A percentile compares a stretch with the other conserved stretches of the same genome.
Evolutionary conservation across 2,329 filamentous ascomycete genomes (phyloP).

Genomic region (Ophiostoma montium): DNA sequence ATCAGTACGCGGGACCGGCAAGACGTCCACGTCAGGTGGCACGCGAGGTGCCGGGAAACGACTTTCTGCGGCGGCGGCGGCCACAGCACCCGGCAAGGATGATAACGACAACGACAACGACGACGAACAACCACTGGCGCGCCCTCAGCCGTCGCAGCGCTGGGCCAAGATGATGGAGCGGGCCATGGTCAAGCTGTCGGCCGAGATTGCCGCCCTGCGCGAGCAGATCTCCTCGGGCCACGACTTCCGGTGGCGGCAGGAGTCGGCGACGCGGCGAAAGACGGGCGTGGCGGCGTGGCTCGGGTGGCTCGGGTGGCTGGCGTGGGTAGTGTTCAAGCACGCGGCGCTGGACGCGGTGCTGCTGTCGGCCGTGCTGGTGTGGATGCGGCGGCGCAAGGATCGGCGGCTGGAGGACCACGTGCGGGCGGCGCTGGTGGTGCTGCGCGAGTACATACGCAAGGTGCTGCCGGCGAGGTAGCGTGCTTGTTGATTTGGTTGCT

Average conservation of each 20-base stretch:
- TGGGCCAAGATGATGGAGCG: conserved; percentile 78
- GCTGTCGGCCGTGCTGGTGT: conserved; percentile 51
- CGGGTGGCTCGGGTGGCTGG: conserved; percentile 52
- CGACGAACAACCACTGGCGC: too few relatives aligned
- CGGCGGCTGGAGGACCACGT: conserved; percentile 60
- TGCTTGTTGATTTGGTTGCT: too few relatives aligned
- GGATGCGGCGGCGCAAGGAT: conserved; percentile 60
- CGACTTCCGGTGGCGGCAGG: conserved; percentile 53
- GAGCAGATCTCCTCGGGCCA: conserved; percentile 76
- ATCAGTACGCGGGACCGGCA: background rate
- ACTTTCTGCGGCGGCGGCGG: too few relatives aligned
- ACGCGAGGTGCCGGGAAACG: background rate
- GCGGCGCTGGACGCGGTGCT: conserved; percentile 56
- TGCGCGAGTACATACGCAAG: conserved; percentile 44
- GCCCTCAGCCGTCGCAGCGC: background rate
- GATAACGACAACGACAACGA: background rate
- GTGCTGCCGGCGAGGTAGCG: conserved; percentile 30
- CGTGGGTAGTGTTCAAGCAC: conserved; percentile 60
- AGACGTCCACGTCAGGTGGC: background rate
- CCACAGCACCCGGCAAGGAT: too few relatives aligned
- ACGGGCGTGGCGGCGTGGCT: too few relatives aligned
- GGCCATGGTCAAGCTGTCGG: conserved; percentile 75
- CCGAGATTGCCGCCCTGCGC: conserved; percentile 79
- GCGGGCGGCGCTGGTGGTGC: conserved; percentile 43
- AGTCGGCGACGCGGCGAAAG: conserved; percentile 31